phyloP scores from a whole-genome alignment of 2,329 filamentous ascomycete genomes.

The Paraphaeosphaeria minitans region DNA sequence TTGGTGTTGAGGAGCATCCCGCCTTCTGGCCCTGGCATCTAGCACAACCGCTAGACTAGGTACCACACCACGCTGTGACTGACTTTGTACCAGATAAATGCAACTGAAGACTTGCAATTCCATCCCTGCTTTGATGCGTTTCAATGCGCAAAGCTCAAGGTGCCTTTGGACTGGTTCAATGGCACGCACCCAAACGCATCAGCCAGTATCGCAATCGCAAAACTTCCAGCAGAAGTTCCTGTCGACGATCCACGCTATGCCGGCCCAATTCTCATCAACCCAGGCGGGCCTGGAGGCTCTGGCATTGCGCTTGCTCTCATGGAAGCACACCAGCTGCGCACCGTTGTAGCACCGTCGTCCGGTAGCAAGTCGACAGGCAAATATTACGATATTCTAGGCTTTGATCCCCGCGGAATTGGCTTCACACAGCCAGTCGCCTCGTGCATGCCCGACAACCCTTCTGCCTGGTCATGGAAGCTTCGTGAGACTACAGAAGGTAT shows the following conservation, averaged over 20 bases:
- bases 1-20: background rate
- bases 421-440: slow-evolving; percentile 39
- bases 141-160: slow-evolving; percentile 42
- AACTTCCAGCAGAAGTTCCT: slow-evolving; percentile 42
- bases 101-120: slow-evolving; percentile 35
- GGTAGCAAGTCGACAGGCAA: slow-evolving; percentile 28
- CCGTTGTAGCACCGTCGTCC: slow-evolving; percentile 33
- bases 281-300: slow-evolving; percentile 52
- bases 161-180: slow-evolving; percentile 47
- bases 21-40: background rate
- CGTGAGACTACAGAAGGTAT: slow-evolving; percentile 46
- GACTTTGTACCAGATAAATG: slow-evolving; percentile 28
- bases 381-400: slow-evolving; percentile 53
- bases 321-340: slow-evolving; percentile 31
- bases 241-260: slow-evolving; percentile 46
- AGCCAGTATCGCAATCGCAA: slow-evolving; percentile 39
- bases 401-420: slow-evolving; percentile 52
- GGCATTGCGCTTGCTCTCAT: slow-evolving; percentile 41
- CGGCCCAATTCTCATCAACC: slow-evolving; percentile 51
- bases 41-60: background rate
- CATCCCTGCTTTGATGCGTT: slow-evolving; percentile 38
- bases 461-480: slow-evolving; percentile 45
- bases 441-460: slow-evolving; percentile 41
- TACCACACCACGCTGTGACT: slow-evolving; percentile 13
- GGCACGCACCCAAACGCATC: slow-evolving; percentile 35